Percentiles rank a stretch among this genome's conserved stretches.
phyloP scores from a whole-genome alignment of 2,329 filamentous ascomycete genomes.

The Colletotrichum zoysiae region DNA sequence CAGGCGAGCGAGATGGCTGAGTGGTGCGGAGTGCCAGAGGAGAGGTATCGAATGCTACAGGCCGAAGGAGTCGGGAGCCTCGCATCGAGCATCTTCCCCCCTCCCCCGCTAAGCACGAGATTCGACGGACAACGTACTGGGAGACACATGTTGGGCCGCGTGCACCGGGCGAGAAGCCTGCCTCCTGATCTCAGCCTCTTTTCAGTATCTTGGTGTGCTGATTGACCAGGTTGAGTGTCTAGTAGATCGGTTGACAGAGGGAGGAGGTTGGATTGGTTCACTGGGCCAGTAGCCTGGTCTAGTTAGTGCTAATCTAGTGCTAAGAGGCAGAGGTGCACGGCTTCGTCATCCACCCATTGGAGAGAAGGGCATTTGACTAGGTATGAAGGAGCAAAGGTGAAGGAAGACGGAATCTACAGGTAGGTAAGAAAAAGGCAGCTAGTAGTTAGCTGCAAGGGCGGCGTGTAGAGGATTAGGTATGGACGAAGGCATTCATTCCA shows the following conservation, averaged over 20 bases:
- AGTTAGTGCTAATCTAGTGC: constrained; percentile 6
- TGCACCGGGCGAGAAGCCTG: constrained; percentile 21
- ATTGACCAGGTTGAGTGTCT: background rate
- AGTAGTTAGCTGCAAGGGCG: background rate
- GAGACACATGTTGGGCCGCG: constrained; percentile 36
- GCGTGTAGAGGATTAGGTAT: constrained; percentile 12
- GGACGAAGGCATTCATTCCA: constrained; percentile 26
- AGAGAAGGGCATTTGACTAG: background rate
- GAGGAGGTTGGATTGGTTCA: background rate
- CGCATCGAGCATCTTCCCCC: background rate
- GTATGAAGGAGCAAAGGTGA: constrained; percentile 1
- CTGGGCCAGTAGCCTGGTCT: constrained; percentile 33
- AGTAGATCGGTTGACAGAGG: constrained; percentile 8
- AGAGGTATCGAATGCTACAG: background rate
- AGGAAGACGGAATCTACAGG: constrained; percentile 8
- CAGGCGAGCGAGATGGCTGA: background rate
- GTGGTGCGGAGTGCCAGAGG: background rate
- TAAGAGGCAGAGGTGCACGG: constrained; percentile 19
- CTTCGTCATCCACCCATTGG: constrained; percentile 36
- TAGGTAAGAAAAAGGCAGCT: background rate
- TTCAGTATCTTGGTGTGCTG: background rate
- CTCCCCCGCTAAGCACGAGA: background rate
- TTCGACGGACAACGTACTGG: constrained; percentile 31
- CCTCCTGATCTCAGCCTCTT: background rate
- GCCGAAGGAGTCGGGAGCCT: constrained; percentile 11